A percentile compares a stretch with the other conserved stretches of the same genome.
phyloP scores from a whole-genome alignment of 768 basidiomycete species.

The Mycena polygramma region DNA sequence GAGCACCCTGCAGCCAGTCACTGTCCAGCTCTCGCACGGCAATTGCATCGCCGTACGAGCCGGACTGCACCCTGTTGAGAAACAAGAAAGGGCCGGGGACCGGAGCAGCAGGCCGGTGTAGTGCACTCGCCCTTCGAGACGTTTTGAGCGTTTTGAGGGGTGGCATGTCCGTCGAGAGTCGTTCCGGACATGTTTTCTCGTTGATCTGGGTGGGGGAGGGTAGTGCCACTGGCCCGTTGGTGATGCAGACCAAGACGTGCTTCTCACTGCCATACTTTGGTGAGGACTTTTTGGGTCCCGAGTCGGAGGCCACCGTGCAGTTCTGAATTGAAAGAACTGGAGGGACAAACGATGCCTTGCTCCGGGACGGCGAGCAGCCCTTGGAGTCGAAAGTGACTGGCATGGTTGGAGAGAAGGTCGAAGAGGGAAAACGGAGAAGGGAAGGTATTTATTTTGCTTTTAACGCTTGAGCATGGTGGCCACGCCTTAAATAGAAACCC shows the following conservation, averaged over 20 bases:
- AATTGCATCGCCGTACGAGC: conserved; percentile 31
- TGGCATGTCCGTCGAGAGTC: conserved; percentile 11
- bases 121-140: conserved; percentile 15
- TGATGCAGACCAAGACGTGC: conserved; percentile 30
- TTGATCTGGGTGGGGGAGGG: conserved; percentile 1
- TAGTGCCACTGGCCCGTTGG: conserved; percentile 21
- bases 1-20: conserved; percentile 28
- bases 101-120: not conserved
- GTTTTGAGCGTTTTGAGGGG: conserved; percentile 8
- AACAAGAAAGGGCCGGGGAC: conserved; percentile 48
- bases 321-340: conserved; percentile 25
- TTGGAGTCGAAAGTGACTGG: conserved; percentile 23
- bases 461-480: not conserved
- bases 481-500: conserved; percentile 18
- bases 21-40: conserved; percentile 41
- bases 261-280: conserved; percentile 27
- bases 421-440: not conserved
- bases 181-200: conserved; percentile 8
- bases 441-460: not conserved
- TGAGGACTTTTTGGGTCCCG: not conserved
- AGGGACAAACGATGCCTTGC: conserved; percentile 23
- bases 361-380: conserved; percentile 22
- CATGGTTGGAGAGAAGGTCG: conserved; percentile 16
- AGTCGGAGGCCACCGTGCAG: conserved; percentile 8
- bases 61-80: conserved; percentile 42